phyloP scores from a whole-genome alignment of 805 yeast species.

The Yarrowia phangngaensis region DNA sequence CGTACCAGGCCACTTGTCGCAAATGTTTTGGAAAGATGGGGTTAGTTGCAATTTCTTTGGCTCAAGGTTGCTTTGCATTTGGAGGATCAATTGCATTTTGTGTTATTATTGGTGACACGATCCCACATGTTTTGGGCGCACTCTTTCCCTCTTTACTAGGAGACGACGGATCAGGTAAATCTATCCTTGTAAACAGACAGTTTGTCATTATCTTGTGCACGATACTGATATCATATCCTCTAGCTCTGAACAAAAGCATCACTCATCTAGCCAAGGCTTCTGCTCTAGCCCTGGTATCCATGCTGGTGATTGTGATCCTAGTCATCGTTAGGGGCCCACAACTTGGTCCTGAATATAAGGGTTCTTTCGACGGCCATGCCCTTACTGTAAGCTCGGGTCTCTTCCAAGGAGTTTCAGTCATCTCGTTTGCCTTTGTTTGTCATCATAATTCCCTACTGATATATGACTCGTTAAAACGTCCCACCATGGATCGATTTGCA shows the following conservation, averaged over 20 bases:
- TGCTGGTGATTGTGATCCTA: conserved; percentile 70
- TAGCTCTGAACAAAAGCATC: conserved; percentile 75
- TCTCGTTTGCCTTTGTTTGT: conserved; percentile 91
- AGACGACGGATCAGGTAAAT: conserved; percentile 38
- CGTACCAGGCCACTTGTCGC: conserved; percentile 82
- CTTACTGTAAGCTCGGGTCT: conserved; percentile 57
- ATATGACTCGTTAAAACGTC: conserved; percentile 73
- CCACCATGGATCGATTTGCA: conserved; percentile 71
- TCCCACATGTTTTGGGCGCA: conserved; percentile 80
- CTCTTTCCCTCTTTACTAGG: conserved; percentile 48
- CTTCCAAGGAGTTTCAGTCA: conserved; percentile 89
- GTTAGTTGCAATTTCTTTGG: conserved; percentile 57
- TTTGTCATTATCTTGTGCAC: conserved; percentile 69
- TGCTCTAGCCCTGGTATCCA: conserved; percentile 78
- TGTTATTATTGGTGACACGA: conserved; percentile 90
- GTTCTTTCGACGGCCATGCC: conserved; percentile 43
- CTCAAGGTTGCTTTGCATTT: conserved; percentile 86
- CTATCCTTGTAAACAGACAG: conserved; percentile 59
- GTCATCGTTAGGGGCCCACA: conserved; percentile 73
- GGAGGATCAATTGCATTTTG: conserved; percentile 95
- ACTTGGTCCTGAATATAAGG: conserved; percentile 45
- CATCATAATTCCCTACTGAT: conserved; percentile 92
- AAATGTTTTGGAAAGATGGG: conserved; percentile 76
- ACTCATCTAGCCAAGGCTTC: conserved; percentile 81
- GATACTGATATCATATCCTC: conserved; percentile 70